Evolutionary conservation across 768 basidiomycete genomes (phyloP).

Genomic region (Boletus speciosus): DNA sequence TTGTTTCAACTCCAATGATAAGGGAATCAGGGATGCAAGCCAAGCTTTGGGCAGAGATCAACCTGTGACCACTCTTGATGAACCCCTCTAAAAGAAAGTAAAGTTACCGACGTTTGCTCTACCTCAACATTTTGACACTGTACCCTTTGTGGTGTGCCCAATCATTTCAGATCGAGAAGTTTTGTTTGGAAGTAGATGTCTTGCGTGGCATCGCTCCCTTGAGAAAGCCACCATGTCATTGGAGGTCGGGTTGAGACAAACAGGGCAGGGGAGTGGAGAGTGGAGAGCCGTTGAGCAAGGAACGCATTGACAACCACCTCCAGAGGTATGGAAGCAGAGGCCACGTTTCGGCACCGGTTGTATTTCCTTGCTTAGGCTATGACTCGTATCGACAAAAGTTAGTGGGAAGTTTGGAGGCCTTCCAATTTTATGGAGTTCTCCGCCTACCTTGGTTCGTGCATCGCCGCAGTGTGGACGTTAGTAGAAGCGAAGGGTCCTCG

Average conservation of each 20-base stretch:
- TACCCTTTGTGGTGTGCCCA: not conserved
- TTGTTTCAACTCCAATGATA: not conserved
- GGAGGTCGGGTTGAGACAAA: conserved; percentile 3
- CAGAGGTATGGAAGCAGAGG: not conserved
- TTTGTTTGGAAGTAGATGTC: not conserved
- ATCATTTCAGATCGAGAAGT: too few relatives aligned
- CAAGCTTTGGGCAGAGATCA: not conserved
- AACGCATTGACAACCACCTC: not conserved
- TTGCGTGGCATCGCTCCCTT: not conserved
- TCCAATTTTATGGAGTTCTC: too few relatives aligned
- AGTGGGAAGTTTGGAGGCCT: not conserved
- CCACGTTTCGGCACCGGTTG: not conserved
- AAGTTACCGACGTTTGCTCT: not conserved
- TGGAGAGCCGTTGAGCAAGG: not conserved
- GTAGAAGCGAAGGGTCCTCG: not conserved
- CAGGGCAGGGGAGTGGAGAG: not conserved
- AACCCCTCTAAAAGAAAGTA: not conserved
- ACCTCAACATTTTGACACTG: not conserved
- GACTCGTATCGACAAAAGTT: not conserved
- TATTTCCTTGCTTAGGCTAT: too few relatives aligned
- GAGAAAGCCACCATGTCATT: not conserved
- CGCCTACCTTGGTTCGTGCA: not conserved
- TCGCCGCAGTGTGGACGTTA: not conserved
- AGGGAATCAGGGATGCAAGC: not conserved
- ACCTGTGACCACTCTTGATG: not conserved